Evolutionary conservation across 257 asterid species (phyloP).

Genomic region (Paulownia fortunei): DNA sequence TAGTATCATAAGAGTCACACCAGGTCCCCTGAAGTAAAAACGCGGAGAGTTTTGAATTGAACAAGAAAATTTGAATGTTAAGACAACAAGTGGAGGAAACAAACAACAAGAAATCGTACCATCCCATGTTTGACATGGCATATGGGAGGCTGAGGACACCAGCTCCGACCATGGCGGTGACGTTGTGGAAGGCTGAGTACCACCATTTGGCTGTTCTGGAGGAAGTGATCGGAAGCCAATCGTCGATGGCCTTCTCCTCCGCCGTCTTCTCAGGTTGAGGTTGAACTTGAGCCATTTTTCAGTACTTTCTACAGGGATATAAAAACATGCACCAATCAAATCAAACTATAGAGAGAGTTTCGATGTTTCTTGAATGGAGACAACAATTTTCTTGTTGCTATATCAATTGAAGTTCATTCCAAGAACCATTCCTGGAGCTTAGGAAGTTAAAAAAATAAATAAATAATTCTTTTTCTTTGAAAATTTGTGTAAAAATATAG

Average conservation of each 20-base stretch:
- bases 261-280: constrained; percentile 35
- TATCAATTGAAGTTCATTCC: too few relatives aligned
- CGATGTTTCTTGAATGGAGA: not conserved
- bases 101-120: constrained; percentile 40
- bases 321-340: not conserved
- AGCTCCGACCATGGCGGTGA: constrained; percentile 90
- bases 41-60: not conserved
- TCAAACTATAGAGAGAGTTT: not conserved
- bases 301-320: not conserved
- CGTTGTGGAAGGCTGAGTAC: constrained; percentile 73
- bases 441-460: too few relatives aligned
- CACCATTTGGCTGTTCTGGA: constrained; percentile 72
- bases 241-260: constrained; percentile 52
- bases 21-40: constrained; percentile 62
- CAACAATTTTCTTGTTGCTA: too few relatives aligned
- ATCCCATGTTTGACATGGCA: constrained; percentile 71
- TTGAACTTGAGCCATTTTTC: not conserved
- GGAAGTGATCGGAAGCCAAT: constrained; percentile 75
- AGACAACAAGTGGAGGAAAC: not conserved
- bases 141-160: constrained; percentile 74
- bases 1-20: constrained; percentile 41
- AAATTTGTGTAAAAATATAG: not conserved
- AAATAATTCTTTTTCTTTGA: not conserved
- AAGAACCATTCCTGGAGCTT: too few relatives aligned
- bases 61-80: not conserved